A percentile compares a stretch with the other conserved stretches of the same genome.
phyloP scores from a whole-genome alignment of 768 basidiomycete genomes.

The Leccinum subtestaceum region DNA sequence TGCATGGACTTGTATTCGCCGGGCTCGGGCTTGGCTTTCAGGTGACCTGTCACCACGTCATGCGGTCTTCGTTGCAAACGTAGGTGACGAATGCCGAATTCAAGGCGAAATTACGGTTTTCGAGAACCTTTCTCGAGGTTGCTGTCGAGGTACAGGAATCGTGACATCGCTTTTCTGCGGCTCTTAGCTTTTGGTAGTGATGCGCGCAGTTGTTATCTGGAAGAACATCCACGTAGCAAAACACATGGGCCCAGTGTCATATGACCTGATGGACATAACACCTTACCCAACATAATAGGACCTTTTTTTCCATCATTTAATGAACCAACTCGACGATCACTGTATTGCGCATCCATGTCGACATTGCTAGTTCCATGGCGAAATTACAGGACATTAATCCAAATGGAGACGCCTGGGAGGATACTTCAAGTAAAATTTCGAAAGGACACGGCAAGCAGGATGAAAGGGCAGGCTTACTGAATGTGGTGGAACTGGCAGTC shows the following conservation, averaged over 20 bases:
- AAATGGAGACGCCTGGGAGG: too few species aligned
- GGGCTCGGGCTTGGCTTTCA: constrained; percentile 53
- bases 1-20: constrained; percentile 43
- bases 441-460: too few species aligned
- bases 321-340: too few species aligned
- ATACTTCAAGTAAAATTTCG: too few species aligned
- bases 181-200: neutral
- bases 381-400: too few species aligned
- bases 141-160: constrained; percentile 40
- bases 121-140: constrained; percentile 47
- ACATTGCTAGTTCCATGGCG: too few species aligned
- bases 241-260: neutral
- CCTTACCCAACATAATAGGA: neutral
- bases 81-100: constrained; percentile 42
- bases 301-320: neutral
- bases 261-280: neutral
- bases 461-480: too few species aligned
- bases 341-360: too few species aligned
- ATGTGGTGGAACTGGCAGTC: too few species aligned
- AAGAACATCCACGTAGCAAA: too few species aligned
- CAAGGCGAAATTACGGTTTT: constrained; percentile 47
- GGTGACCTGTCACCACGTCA: constrained; percentile 43
- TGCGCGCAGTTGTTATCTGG: neutral
- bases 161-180: constrained; percentile 33
- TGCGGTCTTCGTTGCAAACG: constrained; percentile 44